These are phyloP conservation scores for Backusella mclennaniae DNA, from an alignment of 192 early-diverging fungal species.

Conservation along the genomic window DNA sequence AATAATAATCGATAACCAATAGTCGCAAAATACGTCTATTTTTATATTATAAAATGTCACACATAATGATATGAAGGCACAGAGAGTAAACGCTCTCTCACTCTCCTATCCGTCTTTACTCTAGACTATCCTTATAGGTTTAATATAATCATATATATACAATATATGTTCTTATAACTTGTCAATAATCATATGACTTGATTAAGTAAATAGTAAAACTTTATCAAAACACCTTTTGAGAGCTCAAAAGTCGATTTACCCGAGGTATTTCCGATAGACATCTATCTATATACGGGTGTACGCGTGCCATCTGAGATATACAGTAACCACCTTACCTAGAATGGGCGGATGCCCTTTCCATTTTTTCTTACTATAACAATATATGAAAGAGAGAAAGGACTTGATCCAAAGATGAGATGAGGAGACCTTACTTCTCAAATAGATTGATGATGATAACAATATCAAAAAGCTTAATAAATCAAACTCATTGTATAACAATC, in stretches of 20 bases:
- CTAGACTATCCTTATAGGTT: neutral
- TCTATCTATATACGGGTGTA: neutral
- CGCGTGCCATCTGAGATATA: neutral
- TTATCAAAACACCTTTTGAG: neutral
- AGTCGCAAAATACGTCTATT: too few relatives aligned
- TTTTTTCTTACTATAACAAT: neutral
- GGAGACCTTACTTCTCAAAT: neutral
- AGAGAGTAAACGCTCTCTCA: too few relatives aligned
- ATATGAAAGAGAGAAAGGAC: neutral
- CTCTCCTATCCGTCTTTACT: too few relatives aligned
- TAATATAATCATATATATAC: neutral
- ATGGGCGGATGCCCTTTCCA: neutral
- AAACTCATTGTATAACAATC: neutral
- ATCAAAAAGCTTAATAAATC: neutral
- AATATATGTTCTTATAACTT: neutral
- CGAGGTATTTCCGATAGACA: neutral
- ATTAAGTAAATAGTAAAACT: neutral
- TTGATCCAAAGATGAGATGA: neutral
- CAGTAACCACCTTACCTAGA: neutral
- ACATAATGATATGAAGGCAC: too few relatives aligned
- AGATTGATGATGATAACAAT: neutral
- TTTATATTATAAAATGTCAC: too few relatives aligned
- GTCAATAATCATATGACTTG: neutral
- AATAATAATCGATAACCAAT: neutral
- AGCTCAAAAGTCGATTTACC: neutral